Evolutionary conservation across 2,329 filamentous ascomycete species (phyloP).

Genomic region (Arthroderma uncinatum): DNA sequence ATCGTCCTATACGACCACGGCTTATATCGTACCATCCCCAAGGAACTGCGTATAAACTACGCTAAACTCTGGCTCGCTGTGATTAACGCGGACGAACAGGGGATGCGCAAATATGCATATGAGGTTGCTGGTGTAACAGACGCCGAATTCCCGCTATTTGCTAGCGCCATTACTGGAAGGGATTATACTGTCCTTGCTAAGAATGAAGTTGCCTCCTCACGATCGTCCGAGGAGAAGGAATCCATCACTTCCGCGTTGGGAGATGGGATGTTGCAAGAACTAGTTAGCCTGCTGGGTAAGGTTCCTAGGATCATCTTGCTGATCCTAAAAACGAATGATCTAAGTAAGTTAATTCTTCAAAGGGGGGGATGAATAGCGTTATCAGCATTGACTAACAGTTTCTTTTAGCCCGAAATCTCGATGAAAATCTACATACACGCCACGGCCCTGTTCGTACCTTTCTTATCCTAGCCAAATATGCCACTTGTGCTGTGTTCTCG

Average conservation of each 20-base stretch:
- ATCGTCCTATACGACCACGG: slow-evolving; percentile 95
- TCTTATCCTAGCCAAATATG: slow-evolving; percentile 54
- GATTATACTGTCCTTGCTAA: slow-evolving; percentile 67
- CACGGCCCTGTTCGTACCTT: slow-evolving; percentile 52
- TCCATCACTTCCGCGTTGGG: slow-evolving; percentile 74
- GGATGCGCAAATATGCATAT: slow-evolving; percentile 79
- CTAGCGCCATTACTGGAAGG: slow-evolving; percentile 86
- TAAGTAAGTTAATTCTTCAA: slow-evolving; percentile 48
- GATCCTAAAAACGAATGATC: slow-evolving; percentile 94
- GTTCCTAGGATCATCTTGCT: slow-evolving; percentile 87
- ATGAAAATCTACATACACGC: slow-evolving; percentile 59
- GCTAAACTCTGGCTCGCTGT: slow-evolving; percentile 97
- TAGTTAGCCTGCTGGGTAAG: slow-evolving; percentile 76
- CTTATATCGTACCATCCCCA: slow-evolving; percentile 83
- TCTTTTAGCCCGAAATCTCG: slow-evolving; percentile 60
- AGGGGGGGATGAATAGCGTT: slow-evolving; percentile 10
- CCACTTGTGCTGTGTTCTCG: slow-evolving; percentile 50
- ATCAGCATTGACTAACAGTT: slow-evolving; percentile 5
- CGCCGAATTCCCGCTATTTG: slow-evolving; percentile 87
- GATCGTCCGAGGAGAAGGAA: slow-evolving; percentile 69
- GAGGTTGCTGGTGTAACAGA: slow-evolving; percentile 84
- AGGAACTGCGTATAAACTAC: slow-evolving; percentile 67
- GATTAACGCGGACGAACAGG: slow-evolving; percentile 71
- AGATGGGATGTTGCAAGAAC: slow-evolving; percentile 75
- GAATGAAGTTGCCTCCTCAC: slow-evolving; percentile 45